Percentiles rank a stretch among this genome's conserved stretches.
Evolutionary conservation across 2,329 filamentous ascomycete species (phyloP).

Genomic region (Calonectria pseudoreteaudii): DNA sequence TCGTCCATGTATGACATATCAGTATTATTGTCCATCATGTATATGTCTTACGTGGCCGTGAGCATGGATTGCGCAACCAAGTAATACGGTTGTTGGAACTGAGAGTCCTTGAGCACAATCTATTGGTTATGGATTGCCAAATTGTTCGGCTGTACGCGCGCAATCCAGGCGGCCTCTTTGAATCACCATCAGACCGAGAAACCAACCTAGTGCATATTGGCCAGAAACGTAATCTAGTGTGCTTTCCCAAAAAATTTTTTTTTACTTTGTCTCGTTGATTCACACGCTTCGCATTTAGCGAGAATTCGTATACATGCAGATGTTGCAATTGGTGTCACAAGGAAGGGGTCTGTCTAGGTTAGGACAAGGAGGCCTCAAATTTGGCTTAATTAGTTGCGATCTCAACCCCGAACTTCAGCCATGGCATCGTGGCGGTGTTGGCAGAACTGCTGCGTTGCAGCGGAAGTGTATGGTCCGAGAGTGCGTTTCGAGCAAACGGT

Average conservation of each 20-base stretch:
- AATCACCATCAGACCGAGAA: neutral
- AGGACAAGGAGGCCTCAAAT: slow-evolving; percentile 4
- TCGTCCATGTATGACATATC: neutral
- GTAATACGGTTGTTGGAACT: neutral
- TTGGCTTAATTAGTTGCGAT: neutral
- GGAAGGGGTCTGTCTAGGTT: neutral
- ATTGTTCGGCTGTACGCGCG: neutral
- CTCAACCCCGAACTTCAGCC: neutral
- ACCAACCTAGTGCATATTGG: neutral
- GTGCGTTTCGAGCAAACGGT: neutral
- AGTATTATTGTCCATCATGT: neutral
- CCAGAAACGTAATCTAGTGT: no score
- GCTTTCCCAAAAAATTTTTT: neutral
- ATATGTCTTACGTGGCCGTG: neutral
- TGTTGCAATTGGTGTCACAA: neutral
- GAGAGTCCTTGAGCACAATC: neutral
- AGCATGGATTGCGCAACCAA: neutral
- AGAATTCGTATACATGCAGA: neutral
- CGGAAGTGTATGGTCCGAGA: neutral
- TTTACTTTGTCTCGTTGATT: neutral
- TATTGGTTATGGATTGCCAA: neutral
- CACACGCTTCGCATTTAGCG: neutral
- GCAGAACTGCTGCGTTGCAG: neutral
- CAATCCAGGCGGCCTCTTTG: neutral
- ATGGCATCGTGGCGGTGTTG: neutral